These are phyloP conservation scores for Chaetomiaceae sp. DNA, from an alignment of 2,329 filamentous ascomycete genomes.

Conservation along the genomic window DNA sequence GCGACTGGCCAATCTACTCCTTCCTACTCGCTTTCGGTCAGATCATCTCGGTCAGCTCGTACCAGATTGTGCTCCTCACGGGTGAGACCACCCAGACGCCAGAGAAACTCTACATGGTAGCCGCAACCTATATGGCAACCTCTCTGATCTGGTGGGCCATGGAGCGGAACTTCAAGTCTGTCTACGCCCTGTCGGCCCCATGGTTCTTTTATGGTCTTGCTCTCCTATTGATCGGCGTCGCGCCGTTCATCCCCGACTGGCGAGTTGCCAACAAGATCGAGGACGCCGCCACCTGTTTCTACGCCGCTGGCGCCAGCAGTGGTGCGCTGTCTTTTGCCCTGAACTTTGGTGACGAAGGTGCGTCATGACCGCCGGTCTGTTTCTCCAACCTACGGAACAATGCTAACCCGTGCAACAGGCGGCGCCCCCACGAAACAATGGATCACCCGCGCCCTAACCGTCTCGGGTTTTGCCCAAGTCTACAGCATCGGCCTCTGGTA, in stretches of 20 bases:
- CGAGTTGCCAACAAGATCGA: slow-evolving; percentile 46
- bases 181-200: slow-evolving; percentile 54
- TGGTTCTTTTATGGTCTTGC: slow-evolving; percentile 60
- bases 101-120: slow-evolving; percentile 56
- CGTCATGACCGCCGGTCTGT: too few species aligned
- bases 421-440: slow-evolving; percentile 59
- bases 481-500: slow-evolving; percentile 64
- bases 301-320: slow-evolving; percentile 58
- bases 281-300: slow-evolving; percentile 57
- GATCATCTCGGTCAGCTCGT: slow-evolving; percentile 62
- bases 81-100: slow-evolving; percentile 58
- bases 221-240: slow-evolving; percentile 59
- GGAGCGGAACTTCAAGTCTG: slow-evolving; percentile 54
- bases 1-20: slow-evolving; percentile 62
- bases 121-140: slow-evolving; percentile 53
- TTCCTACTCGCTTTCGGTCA: slow-evolving; percentile 59
- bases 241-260: slow-evolving; percentile 47
- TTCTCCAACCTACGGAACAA: too few species aligned
- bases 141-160: slow-evolving; percentile 60
- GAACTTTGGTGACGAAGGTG: slow-evolving; percentile 59
- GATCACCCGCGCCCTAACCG: slow-evolving; percentile 63
- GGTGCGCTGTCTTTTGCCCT: slow-evolving; percentile 63
- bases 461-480: slow-evolving; percentile 63
- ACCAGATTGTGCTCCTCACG: slow-evolving; percentile 64
- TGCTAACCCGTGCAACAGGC: slow-evolving; percentile 30